Conservation (phyloP, 306 rosid species). For the Fagus sylvatica region DNA sequence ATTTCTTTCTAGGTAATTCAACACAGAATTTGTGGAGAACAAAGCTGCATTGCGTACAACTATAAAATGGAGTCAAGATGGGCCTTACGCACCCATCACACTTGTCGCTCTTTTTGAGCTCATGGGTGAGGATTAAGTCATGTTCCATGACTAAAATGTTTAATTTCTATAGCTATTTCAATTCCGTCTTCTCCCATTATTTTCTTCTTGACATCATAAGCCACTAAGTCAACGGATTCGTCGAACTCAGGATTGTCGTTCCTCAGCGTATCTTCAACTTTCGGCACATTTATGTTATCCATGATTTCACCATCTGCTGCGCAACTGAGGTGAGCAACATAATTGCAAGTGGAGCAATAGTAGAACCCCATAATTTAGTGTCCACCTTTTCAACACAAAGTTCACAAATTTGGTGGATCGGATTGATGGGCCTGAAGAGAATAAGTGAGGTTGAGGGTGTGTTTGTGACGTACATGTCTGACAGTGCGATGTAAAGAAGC, state of each 20-base stretch:
- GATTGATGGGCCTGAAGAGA: neutral
- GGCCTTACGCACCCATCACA: neutral
- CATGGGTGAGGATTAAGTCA: neutral
- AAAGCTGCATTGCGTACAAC: neutral
- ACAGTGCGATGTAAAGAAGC: neutral
- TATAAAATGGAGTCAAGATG: neutral
- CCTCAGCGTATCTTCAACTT: neutral
- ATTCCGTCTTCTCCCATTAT: neutral
- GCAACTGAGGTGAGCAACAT: neutral
- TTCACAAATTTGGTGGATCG: neutral
- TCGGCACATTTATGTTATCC: neutral
- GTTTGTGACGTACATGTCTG: neutral
- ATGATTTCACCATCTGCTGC: neutral
- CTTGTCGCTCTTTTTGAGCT: neutral
- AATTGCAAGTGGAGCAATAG: neutral
- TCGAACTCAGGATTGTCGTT: neutral
- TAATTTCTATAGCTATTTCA: neutral
- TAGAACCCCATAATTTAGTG: neutral
- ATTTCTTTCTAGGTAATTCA: neutral
- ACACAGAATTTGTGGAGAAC: neutral
- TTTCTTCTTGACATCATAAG: neutral
- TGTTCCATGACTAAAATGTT: neutral
- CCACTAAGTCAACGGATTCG: neutral
- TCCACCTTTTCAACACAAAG: neutral
- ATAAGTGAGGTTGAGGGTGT: neutral